Conservation (phyloP, 768 basidiomycete genomes). For the Pisolithus sp. region DNA sequence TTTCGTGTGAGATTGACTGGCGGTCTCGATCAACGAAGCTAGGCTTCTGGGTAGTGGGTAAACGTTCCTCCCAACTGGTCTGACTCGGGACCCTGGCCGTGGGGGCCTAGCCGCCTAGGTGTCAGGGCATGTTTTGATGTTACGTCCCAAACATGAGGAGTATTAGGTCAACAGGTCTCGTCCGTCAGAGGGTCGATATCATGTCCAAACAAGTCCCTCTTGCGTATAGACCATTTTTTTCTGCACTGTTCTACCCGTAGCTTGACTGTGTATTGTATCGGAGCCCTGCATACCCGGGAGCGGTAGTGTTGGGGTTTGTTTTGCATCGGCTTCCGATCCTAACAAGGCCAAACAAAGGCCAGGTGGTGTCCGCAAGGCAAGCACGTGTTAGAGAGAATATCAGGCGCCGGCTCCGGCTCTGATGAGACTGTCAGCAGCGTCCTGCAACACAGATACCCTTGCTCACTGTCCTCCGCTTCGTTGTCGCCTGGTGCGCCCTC, state of each 20-base stretch:
- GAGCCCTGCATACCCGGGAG: no score
- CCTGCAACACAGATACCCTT: constrained; percentile 16
- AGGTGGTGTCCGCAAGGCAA: constrained; percentile 21
- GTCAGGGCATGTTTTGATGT: background rate
- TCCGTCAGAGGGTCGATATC: no score
- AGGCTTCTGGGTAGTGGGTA: background rate
- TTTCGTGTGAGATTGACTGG: background rate
- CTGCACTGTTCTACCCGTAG: background rate
- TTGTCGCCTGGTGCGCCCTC: constrained; percentile 17
- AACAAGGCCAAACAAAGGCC: constrained; percentile 26
- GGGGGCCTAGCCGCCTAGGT: background rate
- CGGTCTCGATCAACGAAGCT: background rate
- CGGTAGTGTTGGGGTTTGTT: constrained; percentile 5
- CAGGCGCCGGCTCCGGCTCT: constrained; percentile 7
- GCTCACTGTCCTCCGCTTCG: constrained; percentile 2
- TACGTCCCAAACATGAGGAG: background rate
- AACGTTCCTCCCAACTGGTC: no score
- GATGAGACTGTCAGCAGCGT: constrained; percentile 6
- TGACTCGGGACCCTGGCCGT: background rate
- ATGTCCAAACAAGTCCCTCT: no score
- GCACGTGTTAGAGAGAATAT: constrained; percentile 28
- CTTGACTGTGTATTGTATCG: no score
- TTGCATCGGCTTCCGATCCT: constrained; percentile 8
- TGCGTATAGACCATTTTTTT: no score
- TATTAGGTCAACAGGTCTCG: background rate